Evolutionary conservation across 345 rosid genomes (phyloP).

Genomic region (Acer campestre): DNA sequence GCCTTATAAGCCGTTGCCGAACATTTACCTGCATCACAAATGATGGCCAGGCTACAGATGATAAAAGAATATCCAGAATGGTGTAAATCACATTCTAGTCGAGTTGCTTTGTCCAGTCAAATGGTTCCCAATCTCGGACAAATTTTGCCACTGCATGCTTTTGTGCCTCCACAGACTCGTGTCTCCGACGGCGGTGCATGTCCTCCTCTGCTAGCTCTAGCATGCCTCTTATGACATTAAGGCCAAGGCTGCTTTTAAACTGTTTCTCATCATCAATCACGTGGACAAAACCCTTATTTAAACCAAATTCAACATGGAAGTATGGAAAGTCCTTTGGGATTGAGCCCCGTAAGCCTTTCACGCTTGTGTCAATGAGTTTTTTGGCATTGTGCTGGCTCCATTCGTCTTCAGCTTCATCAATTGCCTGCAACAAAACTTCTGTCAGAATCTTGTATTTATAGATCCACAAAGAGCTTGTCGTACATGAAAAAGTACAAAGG

Average conservation of each 20-base stretch:
- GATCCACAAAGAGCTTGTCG: background rate
- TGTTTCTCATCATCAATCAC: constrained; percentile 92
- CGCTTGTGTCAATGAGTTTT: constrained; percentile 87
- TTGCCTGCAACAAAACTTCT: constrained; percentile 51
- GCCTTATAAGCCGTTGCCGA: background rate
- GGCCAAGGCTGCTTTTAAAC: constrained; percentile 80
- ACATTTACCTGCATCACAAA: background rate
- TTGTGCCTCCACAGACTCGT: constrained; percentile 65
- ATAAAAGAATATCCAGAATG: background rate
- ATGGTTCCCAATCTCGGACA: constrained; percentile 70
- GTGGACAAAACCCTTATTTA: constrained; percentile 79
- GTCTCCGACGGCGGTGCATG: constrained; percentile 74
- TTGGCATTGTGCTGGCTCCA: constrained; percentile 99
- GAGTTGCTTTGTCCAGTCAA: constrained; percentile 93
- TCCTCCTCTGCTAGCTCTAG: constrained; percentile 77
- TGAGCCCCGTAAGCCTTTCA: constrained; percentile 79
- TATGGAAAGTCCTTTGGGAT: constrained; percentile 92
- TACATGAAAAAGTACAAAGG: background rate
- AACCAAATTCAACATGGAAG: constrained; percentile 92
- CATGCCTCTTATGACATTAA: constrained; percentile 93
- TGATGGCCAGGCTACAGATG: background rate
- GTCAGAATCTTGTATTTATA: constrained; percentile 4
- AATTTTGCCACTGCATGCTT: constrained; percentile 63
- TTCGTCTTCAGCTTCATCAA: constrained; percentile 96
- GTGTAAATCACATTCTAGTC: constrained; percentile 30